Evolutionary conservation across 1,284 basidiomycete genomes (phyloP).

Genomic region (Rhodotorula sp.): DNA sequence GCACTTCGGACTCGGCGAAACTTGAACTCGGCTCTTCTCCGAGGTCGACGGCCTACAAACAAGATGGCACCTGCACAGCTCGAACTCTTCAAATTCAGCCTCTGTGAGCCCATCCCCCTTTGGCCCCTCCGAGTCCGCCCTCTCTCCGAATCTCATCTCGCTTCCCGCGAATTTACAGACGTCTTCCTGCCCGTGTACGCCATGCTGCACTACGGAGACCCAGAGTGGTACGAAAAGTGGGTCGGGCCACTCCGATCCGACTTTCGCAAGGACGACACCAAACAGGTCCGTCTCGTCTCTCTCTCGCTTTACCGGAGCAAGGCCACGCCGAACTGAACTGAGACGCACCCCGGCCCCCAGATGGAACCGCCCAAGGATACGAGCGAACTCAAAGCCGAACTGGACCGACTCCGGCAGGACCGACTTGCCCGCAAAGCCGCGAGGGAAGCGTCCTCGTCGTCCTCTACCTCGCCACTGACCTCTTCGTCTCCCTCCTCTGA

Average conservation of each 20-base stretch:
- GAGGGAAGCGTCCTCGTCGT: background rate
- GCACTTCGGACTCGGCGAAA: too few relatives aligned
- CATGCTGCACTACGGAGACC: conserved; percentile 51
- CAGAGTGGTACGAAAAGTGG: conserved; percentile 48
- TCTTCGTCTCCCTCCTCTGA: background rate
- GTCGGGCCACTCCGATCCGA: conserved; percentile 44
- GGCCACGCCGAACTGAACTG: background rate
- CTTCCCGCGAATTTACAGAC: conserved; percentile 29
- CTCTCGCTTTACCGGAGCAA: background rate
- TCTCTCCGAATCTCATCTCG: background rate
- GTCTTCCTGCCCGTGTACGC: conserved; percentile 50
- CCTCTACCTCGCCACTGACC: background rate
- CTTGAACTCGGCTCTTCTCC: too few relatives aligned
- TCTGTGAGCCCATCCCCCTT: conserved; percentile 28
- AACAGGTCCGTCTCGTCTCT: conserved; percentile 26
- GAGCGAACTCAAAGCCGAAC: conserved; percentile 28
- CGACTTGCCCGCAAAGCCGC: conserved; percentile 17
- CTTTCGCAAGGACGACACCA: conserved; percentile 27
- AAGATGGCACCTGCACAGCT: conserved; percentile 37
- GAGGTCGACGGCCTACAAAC: too few relatives aligned
- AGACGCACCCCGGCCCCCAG: too few relatives aligned
- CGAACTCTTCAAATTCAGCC: conserved; percentile 41
- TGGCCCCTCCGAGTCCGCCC: background rate
- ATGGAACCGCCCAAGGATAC: conserved; percentile 26
- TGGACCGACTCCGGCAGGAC: conserved; percentile 28